Conservation (phyloP, 2,329 filamentous ascomycete species). For the Phaeosphaeriaceae sp. region DNA sequence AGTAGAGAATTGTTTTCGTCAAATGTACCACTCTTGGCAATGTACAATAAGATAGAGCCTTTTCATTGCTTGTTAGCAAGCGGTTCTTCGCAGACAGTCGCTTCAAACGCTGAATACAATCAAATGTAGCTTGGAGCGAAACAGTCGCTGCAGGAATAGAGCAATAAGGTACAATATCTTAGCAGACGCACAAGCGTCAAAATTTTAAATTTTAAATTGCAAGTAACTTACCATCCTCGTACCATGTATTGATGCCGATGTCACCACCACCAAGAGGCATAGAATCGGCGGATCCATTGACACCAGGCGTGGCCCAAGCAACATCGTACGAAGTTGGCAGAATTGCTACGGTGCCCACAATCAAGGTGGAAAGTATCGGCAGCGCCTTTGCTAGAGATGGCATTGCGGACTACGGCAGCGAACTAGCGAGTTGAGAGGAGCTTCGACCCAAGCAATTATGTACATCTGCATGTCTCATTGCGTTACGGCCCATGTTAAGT, state of each 20-base stretch:
- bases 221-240: background rate
- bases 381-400: background rate
- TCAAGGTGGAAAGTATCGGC: background rate
- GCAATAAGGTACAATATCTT: background rate
- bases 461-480: background rate
- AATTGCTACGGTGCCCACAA: background rate
- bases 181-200: background rate
- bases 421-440: background rate
- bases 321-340: background rate
- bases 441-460: background rate
- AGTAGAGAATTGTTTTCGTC: background rate
- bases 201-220: background rate
- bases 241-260: background rate
- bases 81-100: background rate
- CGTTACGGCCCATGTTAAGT: background rate
- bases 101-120: background rate
- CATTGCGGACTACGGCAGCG: background rate
- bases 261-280: constrained; percentile 1
- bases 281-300: background rate
- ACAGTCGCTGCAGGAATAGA: background rate
- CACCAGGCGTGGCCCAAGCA: background rate
- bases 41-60: background rate
- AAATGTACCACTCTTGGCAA: constrained; percentile 1
- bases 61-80: background rate
- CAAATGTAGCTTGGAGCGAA: background rate